Evolutionary conservation across 202 grass and related monocot genomes (phyloP).

Genomic region (Carex sylvatica): DNA sequence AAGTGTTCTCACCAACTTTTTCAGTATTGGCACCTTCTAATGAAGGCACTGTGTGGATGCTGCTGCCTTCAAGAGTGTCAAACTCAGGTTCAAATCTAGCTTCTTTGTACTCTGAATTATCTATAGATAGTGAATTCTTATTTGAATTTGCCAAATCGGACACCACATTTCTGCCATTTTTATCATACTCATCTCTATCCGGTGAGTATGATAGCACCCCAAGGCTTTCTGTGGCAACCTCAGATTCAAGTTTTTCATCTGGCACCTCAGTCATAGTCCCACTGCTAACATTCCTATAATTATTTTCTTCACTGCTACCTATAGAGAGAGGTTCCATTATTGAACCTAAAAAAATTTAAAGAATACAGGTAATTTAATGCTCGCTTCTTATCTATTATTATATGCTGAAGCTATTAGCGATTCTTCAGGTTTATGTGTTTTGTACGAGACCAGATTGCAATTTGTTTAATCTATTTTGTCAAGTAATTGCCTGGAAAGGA

Average conservation of each 20-base stretch:
- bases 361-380: not conserved
- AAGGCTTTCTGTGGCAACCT: not conserved
- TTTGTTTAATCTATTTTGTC: not conserved
- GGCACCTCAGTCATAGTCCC: not conserved
- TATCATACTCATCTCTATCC: not conserved
- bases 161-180: not conserved
- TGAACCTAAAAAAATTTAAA: not conserved
- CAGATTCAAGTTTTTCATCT: not conserved
- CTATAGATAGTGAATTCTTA: not conserved
- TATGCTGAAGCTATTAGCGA: not conserved
- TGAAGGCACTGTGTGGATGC: conserved; percentile 10
- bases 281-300: not conserved
- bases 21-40: not conserved
- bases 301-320: not conserved
- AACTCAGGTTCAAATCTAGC: not conserved
- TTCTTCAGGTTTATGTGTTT: not conserved
- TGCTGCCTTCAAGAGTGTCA: conserved; percentile 14
- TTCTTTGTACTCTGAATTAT: conserved; percentile 4
- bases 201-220: not conserved
- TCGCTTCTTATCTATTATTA: not conserved
- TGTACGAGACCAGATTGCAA: not conserved
- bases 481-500: not conserved
- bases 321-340: not conserved
- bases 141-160: not conserved
- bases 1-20: conserved; percentile 3